Percentiles rank a stretch among this genome's conserved stretches.
Evolutionary conservation across 2,329 filamentous ascomycete species (phyloP).

Genomic region (Trichoderma simmonsii): DNA sequence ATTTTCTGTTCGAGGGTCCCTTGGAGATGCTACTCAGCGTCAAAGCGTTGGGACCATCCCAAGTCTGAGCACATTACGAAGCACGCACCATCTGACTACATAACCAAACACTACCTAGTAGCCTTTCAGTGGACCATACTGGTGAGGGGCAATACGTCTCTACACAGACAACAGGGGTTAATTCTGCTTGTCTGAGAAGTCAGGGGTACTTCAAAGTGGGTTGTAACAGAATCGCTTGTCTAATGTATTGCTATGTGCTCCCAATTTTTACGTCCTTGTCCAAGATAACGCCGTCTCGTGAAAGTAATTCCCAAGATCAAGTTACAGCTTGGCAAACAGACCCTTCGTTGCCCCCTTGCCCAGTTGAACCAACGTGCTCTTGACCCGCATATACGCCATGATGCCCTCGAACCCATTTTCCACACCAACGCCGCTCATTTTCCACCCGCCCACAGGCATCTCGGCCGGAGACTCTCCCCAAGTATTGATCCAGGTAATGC

Average conservation of each 20-base stretch:
- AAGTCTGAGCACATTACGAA: not conserved
- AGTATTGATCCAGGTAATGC: conserved; percentile 89
- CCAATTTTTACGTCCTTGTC: not conserved
- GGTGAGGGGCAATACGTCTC: not conserved
- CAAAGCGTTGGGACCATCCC: not conserved
- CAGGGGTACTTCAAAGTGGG: not conserved
- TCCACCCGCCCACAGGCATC: conserved; percentile 92
- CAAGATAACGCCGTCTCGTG: not conserved
- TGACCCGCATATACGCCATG: conserved; percentile 79
- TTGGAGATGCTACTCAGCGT: no score
- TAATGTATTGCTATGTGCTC: not conserved
- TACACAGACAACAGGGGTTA: fast-evolving
- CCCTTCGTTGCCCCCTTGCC: conserved; percentile 58
- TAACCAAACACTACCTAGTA: no score
- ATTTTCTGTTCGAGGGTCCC: no score
- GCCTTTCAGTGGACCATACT: not conserved
- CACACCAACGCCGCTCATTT: conserved; percentile 81
- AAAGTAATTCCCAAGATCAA: not conserved
- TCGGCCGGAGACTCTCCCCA: conserved; percentile 92
- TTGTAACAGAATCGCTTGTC: not conserved
- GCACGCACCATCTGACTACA: not conserved
- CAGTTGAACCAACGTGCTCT: conserved; percentile 85
- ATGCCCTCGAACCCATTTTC: conserved; percentile 81
- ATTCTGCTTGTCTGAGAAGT: not conserved
- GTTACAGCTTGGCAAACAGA: conserved; percentile 68